phyloP scores from a whole-genome alignment of 2,329 filamentous ascomycete genomes.

The Diaporthe aspalathi region DNA sequence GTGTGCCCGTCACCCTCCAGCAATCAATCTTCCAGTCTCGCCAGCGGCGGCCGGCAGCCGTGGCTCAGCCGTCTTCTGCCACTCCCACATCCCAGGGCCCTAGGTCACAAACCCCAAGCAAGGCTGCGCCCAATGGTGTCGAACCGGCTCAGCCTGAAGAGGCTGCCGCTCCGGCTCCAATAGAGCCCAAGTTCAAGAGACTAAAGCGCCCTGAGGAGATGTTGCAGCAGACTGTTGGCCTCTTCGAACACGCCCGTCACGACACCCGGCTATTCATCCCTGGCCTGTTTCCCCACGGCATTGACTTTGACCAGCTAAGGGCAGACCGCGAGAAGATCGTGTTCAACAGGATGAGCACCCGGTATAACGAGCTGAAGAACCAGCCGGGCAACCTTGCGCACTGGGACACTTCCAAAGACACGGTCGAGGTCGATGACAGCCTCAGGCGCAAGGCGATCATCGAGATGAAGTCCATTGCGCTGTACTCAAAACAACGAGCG shows the following conservation, averaged over 20 bases:
- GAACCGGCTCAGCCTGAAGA: constrained; percentile 49
- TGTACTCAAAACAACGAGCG: constrained; percentile 89
- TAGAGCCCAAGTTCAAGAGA: constrained; percentile 72
- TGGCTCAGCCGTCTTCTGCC: constrained; percentile 56
- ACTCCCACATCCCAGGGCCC: constrained; percentile 47
- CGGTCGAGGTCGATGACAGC: constrained; percentile 78
- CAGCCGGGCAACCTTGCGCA: constrained; percentile 87
- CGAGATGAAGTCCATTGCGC: constrained; percentile 89
- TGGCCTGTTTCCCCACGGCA: constrained; percentile 86
- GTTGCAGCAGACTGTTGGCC: constrained; percentile 73
- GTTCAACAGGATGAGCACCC: constrained; percentile 88
- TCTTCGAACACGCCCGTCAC: constrained; percentile 81
- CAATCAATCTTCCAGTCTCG: constrained; percentile 84
- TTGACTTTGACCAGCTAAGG: constrained; percentile 86
- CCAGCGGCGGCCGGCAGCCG: constrained; percentile 71
- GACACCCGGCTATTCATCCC: constrained; percentile 84
- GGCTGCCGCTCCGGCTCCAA: constrained; percentile 47
- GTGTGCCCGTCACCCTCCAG: constrained; percentile 82
- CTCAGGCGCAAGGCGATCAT: constrained; percentile 92
- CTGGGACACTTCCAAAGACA: constrained; percentile 82
- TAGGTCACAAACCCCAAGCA: constrained; percentile 48
- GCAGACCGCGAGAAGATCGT: constrained; percentile 89
- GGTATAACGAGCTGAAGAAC: constrained; percentile 85
- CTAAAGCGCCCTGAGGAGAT: constrained; percentile 76
- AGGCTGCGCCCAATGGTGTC: constrained; percentile 52